phyloP scores from a whole-genome alignment of 768 basidiomycete species.

The Russula olivacea region DNA sequence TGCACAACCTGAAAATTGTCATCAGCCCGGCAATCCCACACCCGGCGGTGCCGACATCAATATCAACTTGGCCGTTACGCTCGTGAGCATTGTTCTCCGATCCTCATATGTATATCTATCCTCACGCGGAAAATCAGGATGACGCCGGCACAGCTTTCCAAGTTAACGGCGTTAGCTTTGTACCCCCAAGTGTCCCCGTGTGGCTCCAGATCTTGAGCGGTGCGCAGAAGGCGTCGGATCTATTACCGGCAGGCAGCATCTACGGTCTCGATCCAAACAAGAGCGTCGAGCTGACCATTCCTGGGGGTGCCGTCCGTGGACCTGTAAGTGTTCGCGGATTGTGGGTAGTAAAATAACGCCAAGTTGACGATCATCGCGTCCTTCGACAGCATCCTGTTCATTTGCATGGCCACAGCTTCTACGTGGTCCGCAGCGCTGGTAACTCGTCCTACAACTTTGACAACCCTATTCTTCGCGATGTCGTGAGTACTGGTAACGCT shows the following conservation, averaged over 20 bases:
- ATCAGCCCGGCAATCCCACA: background rate
- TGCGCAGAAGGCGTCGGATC: constrained; percentile 34
- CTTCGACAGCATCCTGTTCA: background rate
- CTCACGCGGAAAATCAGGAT: background rate
- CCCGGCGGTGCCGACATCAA: background rate
- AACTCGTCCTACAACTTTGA: background rate
- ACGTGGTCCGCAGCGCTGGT: background rate
- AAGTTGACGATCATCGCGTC: too few relatives aligned
- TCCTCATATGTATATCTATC: background rate
- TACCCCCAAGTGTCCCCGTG: background rate
- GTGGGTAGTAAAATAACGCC: too few relatives aligned
- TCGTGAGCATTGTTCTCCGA: background rate
- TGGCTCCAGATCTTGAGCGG: background rate
- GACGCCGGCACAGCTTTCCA: background rate
- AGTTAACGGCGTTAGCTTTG: background rate
- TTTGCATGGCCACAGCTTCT: background rate
- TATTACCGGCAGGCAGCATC: constrained; percentile 45
- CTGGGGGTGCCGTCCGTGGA: background rate
- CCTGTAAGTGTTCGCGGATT: background rate
- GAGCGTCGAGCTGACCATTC: constrained; percentile 17
- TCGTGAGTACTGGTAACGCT: background rate
- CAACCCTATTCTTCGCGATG: background rate
- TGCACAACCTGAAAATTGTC: background rate
- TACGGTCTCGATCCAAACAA: constrained; percentile 42
- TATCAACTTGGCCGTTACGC: background rate